Base-by-base conservation (phyloP, 2,329 filamentous ascomycete genomes). In the Mycogone perniciosa region DNA sequence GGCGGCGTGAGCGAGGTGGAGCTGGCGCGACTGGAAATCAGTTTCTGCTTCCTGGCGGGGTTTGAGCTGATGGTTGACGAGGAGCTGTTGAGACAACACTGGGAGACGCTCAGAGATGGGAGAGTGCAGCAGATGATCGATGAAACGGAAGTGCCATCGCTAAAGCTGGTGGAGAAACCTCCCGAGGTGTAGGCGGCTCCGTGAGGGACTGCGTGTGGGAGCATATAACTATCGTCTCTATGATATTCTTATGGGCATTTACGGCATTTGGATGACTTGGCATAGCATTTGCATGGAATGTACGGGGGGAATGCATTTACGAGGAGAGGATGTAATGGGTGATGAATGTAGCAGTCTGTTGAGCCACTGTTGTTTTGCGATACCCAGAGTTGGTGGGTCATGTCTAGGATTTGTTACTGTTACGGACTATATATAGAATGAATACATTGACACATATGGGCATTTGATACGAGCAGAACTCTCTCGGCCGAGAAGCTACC, bases 1-100 rank as follows among this genome's bases (percentile, higher is more conserved):
- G 92, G 93, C 39, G 92, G 92, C 13, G 89, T 97, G 11, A 88
- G 82, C 62, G 86, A 88, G 64, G 73, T 75, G 13, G 90, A 97
- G 69, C 76, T 99, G 46, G 86, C 87, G 38, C 79, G 87, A 53
- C 72, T 97, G 39, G 93, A 97, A 73, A 88, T 97, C 54, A 90
- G 86, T 61, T 92, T 92, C 64, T 91, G 88, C 69, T 92, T 90
- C 65, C 71, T 95, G 52, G 83, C 85, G n/a, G 85, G 89, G 46
- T 95, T 95, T 63, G 87, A 92, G 60, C 74, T 95, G 37, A 84
- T 89, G 4, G 77, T 72, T 4, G 61, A 60, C 5, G 65, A 68
- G 42, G 62, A 63, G 40, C 50, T 55, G 20, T 50, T 71, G 48
- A 56, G 60, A 33, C 54, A 57, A 38, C 70, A 72, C 50, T 71